A percentile compares a stretch with the other conserved stretches of the same genome.
These are phyloP conservation scores for Aspergillus pseudoviridinutans DNA, from an alignment of 2,329 filamentous ascomycete genomes.

Conservation along the genomic window DNA sequence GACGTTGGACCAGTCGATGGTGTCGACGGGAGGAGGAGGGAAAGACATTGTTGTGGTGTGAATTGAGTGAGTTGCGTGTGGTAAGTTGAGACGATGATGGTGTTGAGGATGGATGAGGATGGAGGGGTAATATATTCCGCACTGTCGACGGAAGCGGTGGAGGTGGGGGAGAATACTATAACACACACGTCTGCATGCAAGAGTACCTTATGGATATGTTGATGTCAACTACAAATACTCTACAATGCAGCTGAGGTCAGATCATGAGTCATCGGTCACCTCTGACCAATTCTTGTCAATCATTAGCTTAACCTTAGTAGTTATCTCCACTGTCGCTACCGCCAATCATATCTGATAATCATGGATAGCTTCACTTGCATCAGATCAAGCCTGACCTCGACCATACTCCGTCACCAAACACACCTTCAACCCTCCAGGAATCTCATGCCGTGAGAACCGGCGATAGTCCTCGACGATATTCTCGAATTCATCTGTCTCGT, in stretches of 20 bases:
- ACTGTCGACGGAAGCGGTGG: no score
- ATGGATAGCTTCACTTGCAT: conserved; percentile 2
- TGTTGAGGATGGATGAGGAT: no score
- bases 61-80: background rate
- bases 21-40: conserved; percentile 28
- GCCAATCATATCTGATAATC: background rate
- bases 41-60: conserved; percentile 14
- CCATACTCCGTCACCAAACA: conserved; percentile 26
- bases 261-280: background rate
- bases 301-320: background rate
- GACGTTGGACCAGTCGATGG: conserved; percentile 78
- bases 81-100: background rate
- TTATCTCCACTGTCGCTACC: background rate
- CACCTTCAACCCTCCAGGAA: conserved; percentile 29
- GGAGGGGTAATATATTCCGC: background rate
- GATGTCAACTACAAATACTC: background rate
- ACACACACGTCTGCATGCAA: background rate
- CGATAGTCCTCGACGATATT: conserved; percentile 25
- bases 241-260: background rate
- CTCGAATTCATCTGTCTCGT: conserved; percentile 22
- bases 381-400: conserved; percentile 11
- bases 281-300: background rate
- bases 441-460: conserved; percentile 20
- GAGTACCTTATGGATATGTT: background rate
- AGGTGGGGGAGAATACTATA: background rate